Conservation (phyloP, 2,329 filamentous ascomycete genomes). For the Colletotrichum sp. region DNA sequence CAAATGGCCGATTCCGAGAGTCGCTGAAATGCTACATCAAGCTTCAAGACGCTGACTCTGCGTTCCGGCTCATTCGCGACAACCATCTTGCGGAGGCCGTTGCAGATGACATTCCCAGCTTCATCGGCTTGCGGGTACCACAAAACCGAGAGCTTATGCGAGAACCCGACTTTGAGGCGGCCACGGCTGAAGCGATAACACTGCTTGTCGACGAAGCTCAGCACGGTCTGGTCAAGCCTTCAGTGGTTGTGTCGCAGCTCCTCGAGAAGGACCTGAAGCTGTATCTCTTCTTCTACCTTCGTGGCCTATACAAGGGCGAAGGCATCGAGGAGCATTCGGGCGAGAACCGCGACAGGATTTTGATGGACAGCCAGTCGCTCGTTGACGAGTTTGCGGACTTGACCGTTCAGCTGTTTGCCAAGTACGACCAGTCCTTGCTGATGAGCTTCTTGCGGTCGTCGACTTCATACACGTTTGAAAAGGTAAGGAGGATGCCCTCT, state of each 20-base stretch:
- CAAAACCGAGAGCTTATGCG: slow-evolving; percentile 70
- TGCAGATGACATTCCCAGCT: slow-evolving; percentile 85
- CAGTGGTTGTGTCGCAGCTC: slow-evolving; percentile 80
- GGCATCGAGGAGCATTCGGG: slow-evolving; percentile 60
- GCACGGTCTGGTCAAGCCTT: slow-evolving; percentile 81
- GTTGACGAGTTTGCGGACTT: slow-evolving; percentile 89
- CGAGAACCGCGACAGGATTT: slow-evolving; percentile 60
- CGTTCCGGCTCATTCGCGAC: slow-evolving; percentile 84
- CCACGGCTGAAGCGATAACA: slow-evolving; percentile 82
- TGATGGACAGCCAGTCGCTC: slow-evolving; percentile 67
- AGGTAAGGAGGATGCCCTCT: slow-evolving; percentile 41
- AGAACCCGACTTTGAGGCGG: slow-evolving; percentile 74
- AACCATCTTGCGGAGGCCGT: slow-evolving; percentile 90
- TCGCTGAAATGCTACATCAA: slow-evolving; percentile 89
- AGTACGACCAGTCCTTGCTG: slow-evolving; percentile 78
- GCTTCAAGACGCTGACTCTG: slow-evolving; percentile 89
- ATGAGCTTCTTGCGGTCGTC: slow-evolving; percentile 88
- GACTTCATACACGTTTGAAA: slow-evolving; percentile 87
- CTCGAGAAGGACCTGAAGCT: slow-evolving; percentile 68
- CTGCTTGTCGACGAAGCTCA: slow-evolving; percentile 91
- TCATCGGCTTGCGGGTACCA: slow-evolving; percentile 86
- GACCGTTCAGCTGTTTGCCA: slow-evolving; percentile 84
- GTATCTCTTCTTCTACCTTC: slow-evolving; percentile 92
- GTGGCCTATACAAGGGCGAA: slow-evolving; percentile 82
- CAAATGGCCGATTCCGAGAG: slow-evolving; percentile 80